Evolutionary conservation across 2,329 filamentous ascomycete species (phyloP), one percentile per base, ranked within the genome.

Genomic region (Simplicillium aogashimaense): DNA sequence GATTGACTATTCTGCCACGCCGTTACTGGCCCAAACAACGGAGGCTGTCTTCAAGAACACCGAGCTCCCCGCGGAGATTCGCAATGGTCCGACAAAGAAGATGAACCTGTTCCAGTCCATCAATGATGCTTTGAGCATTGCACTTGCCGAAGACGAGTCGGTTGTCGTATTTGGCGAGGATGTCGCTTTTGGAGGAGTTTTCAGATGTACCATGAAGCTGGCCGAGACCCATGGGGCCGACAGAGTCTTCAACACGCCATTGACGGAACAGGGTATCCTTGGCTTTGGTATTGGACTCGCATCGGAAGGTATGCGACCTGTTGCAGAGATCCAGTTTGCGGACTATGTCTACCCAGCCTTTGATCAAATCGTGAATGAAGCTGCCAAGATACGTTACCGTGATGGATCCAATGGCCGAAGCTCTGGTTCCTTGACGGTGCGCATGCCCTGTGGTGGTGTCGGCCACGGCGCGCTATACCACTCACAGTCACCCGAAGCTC

Each of bases 141-240:
- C 90, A 17, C 72, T 98, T 20, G 77, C 83, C 13, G 77, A 82
- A 29, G 89, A 95, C 52, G 86, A 94, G 47, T 80, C 82, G 14
- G 87, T 95, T 16, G 67, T 97, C 42, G 73, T 98, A 9, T 98
- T 98, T 53, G 92, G 92, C 33, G 92, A 98, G 62, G 92, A 98
- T 57, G 88, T 98, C 7, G 86, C 92, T 12, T 98, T 98, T 48
- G 92, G 92, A 33, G 92, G 92, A 40, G 92, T 98, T 13, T 98
- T 98, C 56, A 77, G 92, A 42, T 95, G 88, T 63, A 90, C 86
- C 28, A 90, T 92, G 79, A 86, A 89, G 51, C 72, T 98, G 13
- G 80, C 87, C 28, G 84, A 88, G 46, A 86, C 86, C 41, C 94
- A 92, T 58, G 92, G 92, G 8, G 74, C 78, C 3, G 84, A 92